Percentiles rank a stretch among this genome's conserved stretches.
These are phyloP conservation scores for Microdochium paspali DNA, from an alignment of 2,329 filamentous ascomycete genomes.

Conservation along the genomic window DNA sequence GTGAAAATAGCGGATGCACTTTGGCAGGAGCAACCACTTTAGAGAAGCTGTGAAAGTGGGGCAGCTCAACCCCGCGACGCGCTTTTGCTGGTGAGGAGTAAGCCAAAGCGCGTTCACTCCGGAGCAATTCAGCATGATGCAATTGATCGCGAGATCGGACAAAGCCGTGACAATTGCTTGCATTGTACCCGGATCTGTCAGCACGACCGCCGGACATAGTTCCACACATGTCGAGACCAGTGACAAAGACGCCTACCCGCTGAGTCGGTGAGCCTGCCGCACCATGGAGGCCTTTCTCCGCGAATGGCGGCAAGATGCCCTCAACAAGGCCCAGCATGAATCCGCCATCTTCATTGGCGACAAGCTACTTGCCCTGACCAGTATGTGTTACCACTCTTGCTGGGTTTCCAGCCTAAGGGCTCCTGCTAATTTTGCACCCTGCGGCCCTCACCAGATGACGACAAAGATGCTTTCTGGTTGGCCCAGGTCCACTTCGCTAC, in stretches of 20 bases:
- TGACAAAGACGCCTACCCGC: background rate
- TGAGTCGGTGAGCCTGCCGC: constrained; percentile 4
- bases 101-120: too few species aligned
- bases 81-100: too few species aligned
- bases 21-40: too few species aligned
- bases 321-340: constrained; percentile 94
- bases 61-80: too few species aligned
- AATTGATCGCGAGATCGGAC: too few species aligned
- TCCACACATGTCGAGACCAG: background rate
- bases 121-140: too few species aligned
- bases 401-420: background rate
- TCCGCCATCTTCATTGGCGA: constrained; percentile 95
- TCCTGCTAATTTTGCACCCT: constrained; percentile 7
- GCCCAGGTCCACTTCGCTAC: constrained; percentile 97
- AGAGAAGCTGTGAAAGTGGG: too few species aligned
- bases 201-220: background rate
- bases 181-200: too few species aligned
- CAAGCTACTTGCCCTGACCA: constrained; percentile 89
- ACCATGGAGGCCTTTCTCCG: constrained; percentile 87
- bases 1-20: too few species aligned
- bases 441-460: constrained; percentile 54
- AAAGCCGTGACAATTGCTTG: too few species aligned
- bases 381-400: constrained; percentile 44
- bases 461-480: constrained; percentile 92
- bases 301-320: constrained; percentile 88